Conservation (phyloP, 371 early-diverging fungal genomes). For the Mortierella sp. region DNA sequence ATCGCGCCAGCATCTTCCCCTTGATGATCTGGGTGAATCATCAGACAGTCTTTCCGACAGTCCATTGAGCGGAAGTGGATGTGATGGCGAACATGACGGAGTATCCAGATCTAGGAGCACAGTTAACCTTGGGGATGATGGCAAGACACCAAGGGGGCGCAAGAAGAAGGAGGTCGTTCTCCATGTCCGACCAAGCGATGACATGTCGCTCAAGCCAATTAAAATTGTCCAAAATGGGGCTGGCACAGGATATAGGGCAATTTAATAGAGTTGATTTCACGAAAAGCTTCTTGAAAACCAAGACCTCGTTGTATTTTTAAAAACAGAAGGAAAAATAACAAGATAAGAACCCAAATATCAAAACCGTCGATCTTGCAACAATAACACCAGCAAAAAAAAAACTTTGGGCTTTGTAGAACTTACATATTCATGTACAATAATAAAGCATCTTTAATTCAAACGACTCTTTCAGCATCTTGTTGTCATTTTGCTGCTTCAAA, state of each 20-base stretch:
- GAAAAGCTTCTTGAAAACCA: background rate
- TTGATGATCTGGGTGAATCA: constrained; percentile 8
- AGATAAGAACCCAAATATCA: background rate
- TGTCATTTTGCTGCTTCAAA: too few species aligned
- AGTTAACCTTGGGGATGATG: background rate
- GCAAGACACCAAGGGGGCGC: constrained; percentile 10
- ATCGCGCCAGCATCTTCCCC: constrained; percentile 8
- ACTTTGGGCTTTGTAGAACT: too few species aligned
- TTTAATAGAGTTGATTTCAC: background rate
- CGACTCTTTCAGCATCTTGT: too few species aligned
- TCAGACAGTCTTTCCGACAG: constrained; percentile 43
- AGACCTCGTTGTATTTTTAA: background rate
- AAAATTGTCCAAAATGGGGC: constrained; percentile 48
- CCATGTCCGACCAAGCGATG: constrained; percentile 47
- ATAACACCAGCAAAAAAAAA: too few species aligned
- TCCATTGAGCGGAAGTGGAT: constrained; percentile 22
- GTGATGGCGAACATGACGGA: constrained; percentile 9
- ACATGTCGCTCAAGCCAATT: constrained; percentile 41
- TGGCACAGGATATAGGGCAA: constrained; percentile 32
- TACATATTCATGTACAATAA: too few species aligned
- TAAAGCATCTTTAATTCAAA: too few species aligned
- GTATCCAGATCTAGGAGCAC: background rate
- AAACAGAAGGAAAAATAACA: background rate
- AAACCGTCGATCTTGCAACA: too few species aligned
- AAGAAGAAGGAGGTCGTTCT: constrained; percentile 41